Evolutionary conservation across 2,329 filamentous ascomycete genomes (phyloP).

Genomic region (Malbranchea cinnamomea): DNA sequence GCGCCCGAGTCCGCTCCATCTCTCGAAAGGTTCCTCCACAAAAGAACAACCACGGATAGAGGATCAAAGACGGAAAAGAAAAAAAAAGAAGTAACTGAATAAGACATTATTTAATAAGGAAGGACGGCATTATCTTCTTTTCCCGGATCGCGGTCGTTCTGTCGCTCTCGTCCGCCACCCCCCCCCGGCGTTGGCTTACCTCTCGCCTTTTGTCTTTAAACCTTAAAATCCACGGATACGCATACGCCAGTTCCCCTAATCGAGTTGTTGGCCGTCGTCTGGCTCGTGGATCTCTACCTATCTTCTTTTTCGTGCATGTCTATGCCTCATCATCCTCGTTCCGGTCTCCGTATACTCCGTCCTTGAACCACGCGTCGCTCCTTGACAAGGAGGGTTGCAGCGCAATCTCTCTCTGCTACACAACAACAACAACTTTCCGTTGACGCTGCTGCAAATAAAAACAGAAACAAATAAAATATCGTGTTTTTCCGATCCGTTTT

Average conservation of each 20-base stretch:
- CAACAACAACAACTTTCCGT: neutral
- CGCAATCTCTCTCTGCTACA: slow-evolving; percentile 7
- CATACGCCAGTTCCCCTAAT: slow-evolving; percentile 6
- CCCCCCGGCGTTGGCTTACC: neutral
- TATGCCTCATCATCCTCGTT: neutral
- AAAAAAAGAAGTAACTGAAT: too few relatives aligned
- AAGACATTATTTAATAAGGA: too few relatives aligned
- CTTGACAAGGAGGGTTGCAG: slow-evolving; percentile 8
- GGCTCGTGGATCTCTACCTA: neutral
- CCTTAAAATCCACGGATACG: slow-evolving; percentile 7
- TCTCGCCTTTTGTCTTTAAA: neutral
- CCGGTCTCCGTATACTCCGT: slow-evolving; percentile 2
- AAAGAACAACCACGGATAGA: slow-evolving; percentile 4
- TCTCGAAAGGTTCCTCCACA: neutral
- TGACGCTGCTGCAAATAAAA: too few relatives aligned
- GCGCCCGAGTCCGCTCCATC: neutral
- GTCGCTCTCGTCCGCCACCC: slow-evolving; percentile 2
- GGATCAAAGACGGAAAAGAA: too few relatives aligned
- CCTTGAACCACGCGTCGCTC: slow-evolving; percentile 1
- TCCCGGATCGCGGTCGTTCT: too few relatives aligned
- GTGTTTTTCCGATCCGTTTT: neutral
- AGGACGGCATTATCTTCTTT: too few relatives aligned
- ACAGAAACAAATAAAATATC: too few relatives aligned
- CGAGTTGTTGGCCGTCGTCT: too few relatives aligned
- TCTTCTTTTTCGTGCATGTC: neutral